Evolutionary conservation across 495 filamentous ascomycete species (phyloP).

Genomic region (Aspergillus heteromorphus): DNA sequence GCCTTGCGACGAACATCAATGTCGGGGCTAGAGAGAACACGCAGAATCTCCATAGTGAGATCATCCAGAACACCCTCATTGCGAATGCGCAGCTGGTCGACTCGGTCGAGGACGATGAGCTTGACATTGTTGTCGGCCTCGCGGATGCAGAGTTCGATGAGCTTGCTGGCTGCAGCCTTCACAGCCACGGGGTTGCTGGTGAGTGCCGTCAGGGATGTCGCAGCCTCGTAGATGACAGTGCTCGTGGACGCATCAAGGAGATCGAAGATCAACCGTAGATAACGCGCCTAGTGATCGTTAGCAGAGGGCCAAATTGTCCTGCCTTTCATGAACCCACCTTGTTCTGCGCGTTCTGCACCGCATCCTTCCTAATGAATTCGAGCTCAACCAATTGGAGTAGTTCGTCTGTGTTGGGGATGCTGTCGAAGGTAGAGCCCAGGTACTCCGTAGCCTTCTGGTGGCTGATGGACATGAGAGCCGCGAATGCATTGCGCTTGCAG

Average conservation of each 20-base stretch:
- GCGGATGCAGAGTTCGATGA: conserved; percentile 94
- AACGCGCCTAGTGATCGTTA: conserved; percentile 60
- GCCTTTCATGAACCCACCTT: conserved; percentile 56
- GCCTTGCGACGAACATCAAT: conserved; percentile 95
- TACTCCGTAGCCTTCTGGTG: conserved; percentile 91
- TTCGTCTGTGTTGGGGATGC: conserved; percentile 90
- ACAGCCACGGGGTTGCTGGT: conserved; percentile 97
- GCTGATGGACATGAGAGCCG: conserved; percentile 82
- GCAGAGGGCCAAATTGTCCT: conserved; percentile 5
- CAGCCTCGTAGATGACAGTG: conserved; percentile 96
- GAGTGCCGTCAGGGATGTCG: conserved; percentile 90
- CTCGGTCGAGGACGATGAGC: conserved; percentile 91
- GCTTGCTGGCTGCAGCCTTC: conserved; percentile 91
- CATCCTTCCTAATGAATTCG: conserved; percentile 96
- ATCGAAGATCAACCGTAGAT: conserved; percentile 93
- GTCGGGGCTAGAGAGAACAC: conserved; percentile 93
- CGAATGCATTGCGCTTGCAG: conserved; percentile 97
- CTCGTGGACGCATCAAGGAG: conserved; percentile 87
- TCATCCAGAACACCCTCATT: conserved; percentile 94
- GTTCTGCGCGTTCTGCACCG: conserved; percentile 87
- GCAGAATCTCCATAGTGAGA: conserved; percentile 94
- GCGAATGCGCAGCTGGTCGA: conserved; percentile 83
- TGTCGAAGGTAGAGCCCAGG: conserved; percentile 85
- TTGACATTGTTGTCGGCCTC: conserved; percentile 99
- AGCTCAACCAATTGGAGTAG: conserved; percentile 88